Evolutionary conservation across 768 basidiomycete species (phyloP).

Genomic region (Boletus rubropictus): DNA sequence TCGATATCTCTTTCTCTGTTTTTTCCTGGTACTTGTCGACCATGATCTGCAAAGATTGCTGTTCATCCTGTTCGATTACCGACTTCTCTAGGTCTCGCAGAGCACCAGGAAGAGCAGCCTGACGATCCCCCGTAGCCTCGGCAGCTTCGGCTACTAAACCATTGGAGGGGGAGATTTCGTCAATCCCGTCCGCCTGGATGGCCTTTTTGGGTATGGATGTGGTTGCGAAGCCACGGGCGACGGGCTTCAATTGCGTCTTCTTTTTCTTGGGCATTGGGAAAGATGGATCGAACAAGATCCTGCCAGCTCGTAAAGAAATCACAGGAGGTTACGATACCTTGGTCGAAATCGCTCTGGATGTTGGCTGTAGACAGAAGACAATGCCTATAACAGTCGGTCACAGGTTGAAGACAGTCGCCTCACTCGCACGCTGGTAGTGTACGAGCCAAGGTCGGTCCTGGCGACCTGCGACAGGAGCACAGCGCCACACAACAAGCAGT

Average conservation of each 20-base stretch:
- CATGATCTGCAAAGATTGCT: constrained; percentile 58
- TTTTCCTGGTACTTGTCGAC: constrained; percentile 84
- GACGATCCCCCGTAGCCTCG: constrained; percentile 5
- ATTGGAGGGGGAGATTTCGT: constrained; percentile 3
- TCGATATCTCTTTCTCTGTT: constrained; percentile 77
- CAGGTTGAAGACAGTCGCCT: too few relatives aligned
- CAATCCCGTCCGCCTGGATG: constrained; percentile 28
- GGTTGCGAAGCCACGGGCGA: constrained; percentile 73
- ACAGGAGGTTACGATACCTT: background rate
- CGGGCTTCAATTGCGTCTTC: constrained; percentile 73
- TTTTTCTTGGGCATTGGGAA: constrained; percentile 73
- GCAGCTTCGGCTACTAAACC: constrained; percentile 5
- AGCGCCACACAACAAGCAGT: too few relatives aligned
- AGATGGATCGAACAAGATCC: background rate
- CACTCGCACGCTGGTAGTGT: too few relatives aligned
- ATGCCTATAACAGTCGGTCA: too few relatives aligned
- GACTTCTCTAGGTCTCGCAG: constrained; percentile 24
- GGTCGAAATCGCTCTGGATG: background rate
- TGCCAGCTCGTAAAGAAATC: background rate
- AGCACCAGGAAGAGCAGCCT: constrained; percentile 2
- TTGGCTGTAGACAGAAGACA: background rate
- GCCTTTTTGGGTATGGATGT: constrained; percentile 79
- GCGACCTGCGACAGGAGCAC: too few relatives aligned
- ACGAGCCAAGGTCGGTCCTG: too few relatives aligned
- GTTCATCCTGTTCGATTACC: constrained; percentile 40